phyloP scores from a whole-genome alignment of 148 eudicot genomes.

The Mesembryanthemum crystallinum region DNA sequence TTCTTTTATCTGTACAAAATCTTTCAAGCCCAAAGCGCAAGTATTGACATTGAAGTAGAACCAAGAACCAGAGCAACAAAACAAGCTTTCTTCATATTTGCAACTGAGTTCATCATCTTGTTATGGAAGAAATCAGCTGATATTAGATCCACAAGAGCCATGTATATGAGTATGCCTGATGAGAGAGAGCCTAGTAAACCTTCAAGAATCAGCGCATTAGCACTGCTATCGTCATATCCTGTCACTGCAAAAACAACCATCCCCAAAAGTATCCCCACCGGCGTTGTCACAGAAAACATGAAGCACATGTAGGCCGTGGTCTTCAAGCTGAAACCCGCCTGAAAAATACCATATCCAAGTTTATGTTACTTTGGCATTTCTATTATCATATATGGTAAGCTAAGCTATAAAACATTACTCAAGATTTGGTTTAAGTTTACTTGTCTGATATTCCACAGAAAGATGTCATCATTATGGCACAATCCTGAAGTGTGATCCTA shows the following conservation, averaged over 20 bases:
- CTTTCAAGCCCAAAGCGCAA: conserved; percentile 78
- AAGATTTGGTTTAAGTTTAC: too few relatives aligned
- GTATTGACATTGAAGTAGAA: conserved; percentile 77
- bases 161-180: conserved; percentile 79
- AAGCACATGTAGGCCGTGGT: conserved; percentile 83
- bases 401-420: too few relatives aligned
- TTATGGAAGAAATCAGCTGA: conserved; percentile 82
- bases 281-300: conserved; percentile 85
- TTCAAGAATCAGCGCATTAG: conserved; percentile 66
- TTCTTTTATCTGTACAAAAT: conserved; percentile 16
- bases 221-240: conserved; percentile 71
- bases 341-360: conserved; percentile 17
- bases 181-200: conserved; percentile 77
- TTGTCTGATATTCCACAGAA: too few relatives aligned
- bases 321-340: conserved; percentile 71
- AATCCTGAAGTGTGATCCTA: neutral
- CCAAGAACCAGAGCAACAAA: conserved; percentile 71
- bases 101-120: conserved; percentile 62
- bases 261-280: conserved; percentile 64
- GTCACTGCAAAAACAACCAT: conserved; percentile 62
- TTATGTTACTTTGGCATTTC: neutral
- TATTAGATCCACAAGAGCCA: conserved; percentile 80
- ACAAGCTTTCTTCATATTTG: conserved; percentile 62
- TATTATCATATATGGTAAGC: neutral
- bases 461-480: neutral